Base-by-base conservation (phyloP, 371 early-diverging fungal genomes). In the Blastocladiella emersonii region DNA sequence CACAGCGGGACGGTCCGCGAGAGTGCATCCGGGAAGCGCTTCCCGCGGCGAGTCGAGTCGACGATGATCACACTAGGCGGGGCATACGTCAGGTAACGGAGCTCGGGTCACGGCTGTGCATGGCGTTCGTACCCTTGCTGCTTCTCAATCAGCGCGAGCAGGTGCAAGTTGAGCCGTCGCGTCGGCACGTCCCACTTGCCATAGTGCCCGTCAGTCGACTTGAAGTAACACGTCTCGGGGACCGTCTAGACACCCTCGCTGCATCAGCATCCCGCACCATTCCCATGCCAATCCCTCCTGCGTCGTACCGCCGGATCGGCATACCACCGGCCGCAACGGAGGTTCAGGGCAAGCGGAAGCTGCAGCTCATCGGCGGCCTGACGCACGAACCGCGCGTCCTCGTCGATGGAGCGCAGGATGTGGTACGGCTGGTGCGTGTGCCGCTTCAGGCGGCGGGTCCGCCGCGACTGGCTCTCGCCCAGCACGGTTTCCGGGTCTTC, bases 131-230 rank as follows among this genome's bases (percentile, higher is more conserved):
- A 84, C 81, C 91, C 91, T 25, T 71, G 67, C 65, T 81, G 71
- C 1, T 70, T 34, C 19, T 66, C 63, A 27, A 92, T 75, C n/a
- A 78, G 65, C 17, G 76, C 68, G 8, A 91, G 65, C 21, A 91
- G 65, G 63, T 88, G 90, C 36, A 83, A 71, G 66, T 92, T 92
- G 63, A 85, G 77, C 55, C 93, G 67, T 25, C 89, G 78, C 60
- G 90, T 64, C 63, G 81, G 90, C 61, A 91, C 88, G 62, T 85
- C 82, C 91, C 91, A 92, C 48, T 81, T 74, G 10, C 87, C 85
- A 64, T 79, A 84, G 68, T 92, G 93, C 0, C 92, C 93, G 71
- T 92, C 93, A 0, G 92, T 91, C 4, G 92, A 92, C 68, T 92
- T 92, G 70, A 90, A 91, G 65, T 92, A 92, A 0, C 84, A 91